Conservation (phyloP, 148 eudicot species). For the Spergularia bocconei region DNA sequence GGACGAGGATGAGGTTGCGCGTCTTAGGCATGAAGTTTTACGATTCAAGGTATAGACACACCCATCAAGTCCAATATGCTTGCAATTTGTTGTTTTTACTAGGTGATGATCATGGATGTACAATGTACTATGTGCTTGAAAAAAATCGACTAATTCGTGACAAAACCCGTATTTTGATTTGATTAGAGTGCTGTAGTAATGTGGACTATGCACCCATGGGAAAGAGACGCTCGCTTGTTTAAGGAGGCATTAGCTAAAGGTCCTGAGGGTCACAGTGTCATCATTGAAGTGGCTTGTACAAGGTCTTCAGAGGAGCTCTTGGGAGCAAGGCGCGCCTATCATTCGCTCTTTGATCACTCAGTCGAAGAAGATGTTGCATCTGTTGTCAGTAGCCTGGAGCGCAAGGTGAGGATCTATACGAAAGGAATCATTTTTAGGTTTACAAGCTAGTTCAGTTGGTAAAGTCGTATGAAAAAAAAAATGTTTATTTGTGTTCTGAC, state of each 20-base stretch:
- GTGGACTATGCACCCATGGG: constrained; percentile 89
- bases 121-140: neutral
- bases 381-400: constrained; percentile 38
- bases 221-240: constrained; percentile 78
- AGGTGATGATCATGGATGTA: too few relatives aligned
- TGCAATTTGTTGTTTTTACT: too few relatives aligned
- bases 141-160: neutral
- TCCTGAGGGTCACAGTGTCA: constrained; percentile 37
- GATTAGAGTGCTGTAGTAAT: constrained; percentile 58
- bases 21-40: constrained; percentile 48
- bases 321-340: constrained; percentile 79
- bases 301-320: constrained; percentile 69
- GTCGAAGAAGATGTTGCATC: constrained; percentile 81
- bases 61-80: too few relatives aligned
- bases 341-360: constrained; percentile 65
- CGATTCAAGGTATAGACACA: constrained; percentile 54
- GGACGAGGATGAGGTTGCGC: constrained; percentile 39
- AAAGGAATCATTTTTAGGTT: too few relatives aligned
- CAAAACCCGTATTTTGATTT: neutral
- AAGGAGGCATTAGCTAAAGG: constrained; percentile 58
- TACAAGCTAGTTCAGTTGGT: too few relatives aligned
- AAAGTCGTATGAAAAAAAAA: too few relatives aligned
- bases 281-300: constrained; percentile 73
- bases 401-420: constrained; percentile 52
- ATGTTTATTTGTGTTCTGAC: too few relatives aligned